Conservation (phyloP, 106 monocot species). For the Acanthochlamys bracteata region DNA sequence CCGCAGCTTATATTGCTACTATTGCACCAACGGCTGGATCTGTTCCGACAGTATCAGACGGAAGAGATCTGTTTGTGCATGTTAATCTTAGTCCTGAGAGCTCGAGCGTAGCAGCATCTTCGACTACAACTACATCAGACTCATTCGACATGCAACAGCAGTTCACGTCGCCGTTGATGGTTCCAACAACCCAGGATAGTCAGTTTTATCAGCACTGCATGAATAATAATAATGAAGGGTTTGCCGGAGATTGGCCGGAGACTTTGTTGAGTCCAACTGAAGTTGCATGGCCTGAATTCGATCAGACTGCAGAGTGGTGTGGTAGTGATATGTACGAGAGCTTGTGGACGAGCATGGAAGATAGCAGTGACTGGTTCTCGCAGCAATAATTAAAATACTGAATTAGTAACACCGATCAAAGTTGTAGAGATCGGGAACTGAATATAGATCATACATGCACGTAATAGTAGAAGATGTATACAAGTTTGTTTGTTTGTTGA, state of each 20-base stretch:
- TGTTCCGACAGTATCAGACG: not conserved
- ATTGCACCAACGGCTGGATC: not conserved
- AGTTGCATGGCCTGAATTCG: not conserved
- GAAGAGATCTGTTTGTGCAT: not conserved
- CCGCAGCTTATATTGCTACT: not conserved
- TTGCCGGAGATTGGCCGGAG: not conserved
- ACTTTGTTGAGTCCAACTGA: not conserved
- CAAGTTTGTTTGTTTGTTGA: no score
- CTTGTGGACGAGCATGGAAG: not conserved
- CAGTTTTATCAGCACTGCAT: not conserved
- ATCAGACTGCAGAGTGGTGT: not conserved
- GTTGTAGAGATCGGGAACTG: no score
- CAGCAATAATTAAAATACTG: slow-evolving; percentile 1
- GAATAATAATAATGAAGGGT: not conserved
- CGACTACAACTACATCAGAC: not conserved
- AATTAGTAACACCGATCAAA: no score
- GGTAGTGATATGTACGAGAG: not conserved
- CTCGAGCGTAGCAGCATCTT: not conserved
- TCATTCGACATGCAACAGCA: not conserved
- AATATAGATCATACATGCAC: no score
- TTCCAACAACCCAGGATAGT: not conserved
- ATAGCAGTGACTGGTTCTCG: not conserved
- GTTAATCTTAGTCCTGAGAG: not conserved
- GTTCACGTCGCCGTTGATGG: not conserved
- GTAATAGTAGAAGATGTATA: no score